Evolutionary conservation across 1,284 basidiomycete genomes (phyloP).

Genomic region (Erythrobasidium hasegawianum): DNA sequence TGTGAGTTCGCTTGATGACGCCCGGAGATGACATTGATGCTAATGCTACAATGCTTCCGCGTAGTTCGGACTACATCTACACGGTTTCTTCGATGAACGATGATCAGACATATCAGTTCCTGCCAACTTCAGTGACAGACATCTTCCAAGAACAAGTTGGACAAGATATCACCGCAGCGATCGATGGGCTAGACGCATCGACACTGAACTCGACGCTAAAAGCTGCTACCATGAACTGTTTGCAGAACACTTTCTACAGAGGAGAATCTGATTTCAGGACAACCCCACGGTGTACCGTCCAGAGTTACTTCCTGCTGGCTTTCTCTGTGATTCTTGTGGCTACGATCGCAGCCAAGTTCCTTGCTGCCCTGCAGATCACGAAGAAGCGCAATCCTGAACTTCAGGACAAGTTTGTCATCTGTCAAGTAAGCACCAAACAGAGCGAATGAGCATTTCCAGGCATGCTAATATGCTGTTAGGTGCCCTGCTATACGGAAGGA

Average conservation of each 20-base stretch:
- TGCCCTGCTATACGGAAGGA: constrained; percentile 96
- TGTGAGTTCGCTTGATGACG: constrained; percentile 47
- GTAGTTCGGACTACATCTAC: constrained; percentile 69
- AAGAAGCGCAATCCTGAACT: constrained; percentile 79
- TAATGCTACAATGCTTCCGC: background rate
- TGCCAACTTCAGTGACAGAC: constrained; percentile 62
- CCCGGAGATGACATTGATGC: constrained; percentile 43
- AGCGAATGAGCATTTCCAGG: too few species aligned
- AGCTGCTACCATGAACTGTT: constrained; percentile 54
- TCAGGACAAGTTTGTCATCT: constrained; percentile 94
- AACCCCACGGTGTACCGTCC: constrained; percentile 73
- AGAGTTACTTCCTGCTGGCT: constrained; percentile 79
- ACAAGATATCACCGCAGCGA: constrained; percentile 68
- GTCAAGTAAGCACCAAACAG: constrained; percentile 49
- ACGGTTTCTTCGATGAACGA: constrained; percentile 59
- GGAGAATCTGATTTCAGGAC: constrained; percentile 82
- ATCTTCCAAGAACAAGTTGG: constrained; percentile 79
- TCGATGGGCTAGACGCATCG: constrained; percentile 60
- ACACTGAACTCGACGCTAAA: constrained; percentile 50
- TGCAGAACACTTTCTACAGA: constrained; percentile 76
- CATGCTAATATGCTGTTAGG: constrained; percentile 54
- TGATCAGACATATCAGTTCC: constrained; percentile 60
- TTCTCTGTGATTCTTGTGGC: constrained; percentile 74
- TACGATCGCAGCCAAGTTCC: constrained; percentile 81
- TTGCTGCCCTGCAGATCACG: constrained; percentile 83